Percentiles rank a stretch among this genome's conserved stretches.
phyloP scores from a whole-genome alignment of 1,139 yeast species.

The Eremothecium cymbalariae region DNA sequence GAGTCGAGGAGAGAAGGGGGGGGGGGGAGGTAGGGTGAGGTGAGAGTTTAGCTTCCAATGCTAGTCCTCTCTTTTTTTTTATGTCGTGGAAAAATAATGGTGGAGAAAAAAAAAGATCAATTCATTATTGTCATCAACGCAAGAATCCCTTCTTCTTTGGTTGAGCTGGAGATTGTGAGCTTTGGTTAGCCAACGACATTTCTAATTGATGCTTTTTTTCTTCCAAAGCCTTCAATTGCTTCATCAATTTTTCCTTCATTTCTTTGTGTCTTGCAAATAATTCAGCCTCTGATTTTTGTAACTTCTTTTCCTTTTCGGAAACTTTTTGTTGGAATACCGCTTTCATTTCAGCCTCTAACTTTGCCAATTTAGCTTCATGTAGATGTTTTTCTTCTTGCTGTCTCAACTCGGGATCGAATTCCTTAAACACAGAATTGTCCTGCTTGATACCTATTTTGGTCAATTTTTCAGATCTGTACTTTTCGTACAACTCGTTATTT shows the following conservation, averaged over 20 bases:
- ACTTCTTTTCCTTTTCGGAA: slow-evolving; percentile 90
- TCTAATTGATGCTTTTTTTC: slow-evolving; percentile 85
- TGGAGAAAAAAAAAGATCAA: too few relatives aligned
- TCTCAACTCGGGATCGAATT: slow-evolving; percentile 85
- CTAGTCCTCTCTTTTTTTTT: too few relatives aligned
- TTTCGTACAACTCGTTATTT: slow-evolving; percentile 67
- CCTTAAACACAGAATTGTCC: slow-evolving; percentile 85
- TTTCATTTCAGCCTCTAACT: slow-evolving; percentile 96
- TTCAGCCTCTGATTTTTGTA: slow-evolving; percentile 96
- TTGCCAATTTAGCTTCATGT: slow-evolving; percentile 89
- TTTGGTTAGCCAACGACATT: slow-evolving; percentile 41
- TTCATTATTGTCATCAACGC: too few relatives aligned
- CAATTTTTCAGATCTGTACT: slow-evolving; percentile 81
- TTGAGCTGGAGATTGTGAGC: slow-evolving; percentile 38
- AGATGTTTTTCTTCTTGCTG: slow-evolving; percentile 90
- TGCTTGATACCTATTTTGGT: slow-evolving; percentile 80
- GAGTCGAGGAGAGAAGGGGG: too few relatives aligned
- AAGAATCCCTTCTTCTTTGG: slow-evolving; percentile 54
- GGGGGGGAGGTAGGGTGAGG: too few relatives aligned
- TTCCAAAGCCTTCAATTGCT: slow-evolving; percentile 82
- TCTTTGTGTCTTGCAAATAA: slow-evolving; percentile 92
- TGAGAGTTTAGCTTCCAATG: too few relatives aligned
- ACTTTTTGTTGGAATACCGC: slow-evolving; percentile 95
- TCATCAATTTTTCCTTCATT: slow-evolving; percentile 87
- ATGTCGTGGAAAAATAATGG: too few relatives aligned